A percentile compares a stretch with the other conserved stretches of the same genome.
phyloP scores from a whole-genome alignment of 805 yeast genomes.

The Starmera amethionina region DNA sequence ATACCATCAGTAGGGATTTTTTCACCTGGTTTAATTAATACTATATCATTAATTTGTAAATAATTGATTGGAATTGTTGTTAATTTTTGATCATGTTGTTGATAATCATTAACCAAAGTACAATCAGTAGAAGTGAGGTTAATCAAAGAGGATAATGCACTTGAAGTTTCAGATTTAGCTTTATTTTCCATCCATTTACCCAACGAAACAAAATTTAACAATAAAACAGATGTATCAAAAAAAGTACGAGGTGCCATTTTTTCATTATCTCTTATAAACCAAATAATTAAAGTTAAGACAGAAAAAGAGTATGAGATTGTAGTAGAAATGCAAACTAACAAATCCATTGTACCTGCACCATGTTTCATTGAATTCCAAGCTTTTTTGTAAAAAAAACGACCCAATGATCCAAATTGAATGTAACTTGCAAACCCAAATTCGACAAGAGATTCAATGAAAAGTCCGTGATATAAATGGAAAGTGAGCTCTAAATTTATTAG shows the following conservation, averaged over 20 bases:
- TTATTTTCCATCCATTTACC: slow-evolving; percentile 89
- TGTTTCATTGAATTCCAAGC: slow-evolving; percentile 58
- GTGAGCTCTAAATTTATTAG: slow-evolving; percentile 19
- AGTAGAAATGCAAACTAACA: slow-evolving; percentile 76
- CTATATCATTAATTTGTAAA: slow-evolving; percentile 68
- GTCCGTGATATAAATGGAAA: slow-evolving; percentile 38
- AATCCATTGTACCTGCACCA: slow-evolving; percentile 84
- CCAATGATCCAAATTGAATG: slow-evolving; percentile 47
- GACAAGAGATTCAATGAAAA: slow-evolving; percentile 53
- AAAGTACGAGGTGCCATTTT: slow-evolving; percentile 52
- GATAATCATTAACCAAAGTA: slow-evolving; percentile 40
- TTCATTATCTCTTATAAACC: slow-evolving; percentile 30
- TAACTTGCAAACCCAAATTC: slow-evolving; percentile 48
- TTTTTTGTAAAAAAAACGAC: slow-evolving; percentile 54
- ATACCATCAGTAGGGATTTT: slow-evolving; percentile 89
- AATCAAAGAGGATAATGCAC: slow-evolving; percentile 73
- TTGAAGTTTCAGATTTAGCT: slow-evolving; percentile 90
- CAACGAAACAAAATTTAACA: slow-evolving; percentile 70
- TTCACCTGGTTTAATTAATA: slow-evolving; percentile 75
- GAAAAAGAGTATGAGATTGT: slow-evolving; percentile 72
- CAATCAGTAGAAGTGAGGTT: slow-evolving; percentile 77
- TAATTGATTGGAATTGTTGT: slow-evolving; percentile 60
- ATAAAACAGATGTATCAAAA: slow-evolving; percentile 84
- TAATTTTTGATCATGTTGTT: slow-evolving; percentile 22
- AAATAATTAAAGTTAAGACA: slow-evolving; percentile 43